Percentiles rank a stretch among this genome's conserved stretches.
phyloP scores from a whole-genome alignment of 108 stramenopile genomes.

The Thalassiosira profunda region DNA sequence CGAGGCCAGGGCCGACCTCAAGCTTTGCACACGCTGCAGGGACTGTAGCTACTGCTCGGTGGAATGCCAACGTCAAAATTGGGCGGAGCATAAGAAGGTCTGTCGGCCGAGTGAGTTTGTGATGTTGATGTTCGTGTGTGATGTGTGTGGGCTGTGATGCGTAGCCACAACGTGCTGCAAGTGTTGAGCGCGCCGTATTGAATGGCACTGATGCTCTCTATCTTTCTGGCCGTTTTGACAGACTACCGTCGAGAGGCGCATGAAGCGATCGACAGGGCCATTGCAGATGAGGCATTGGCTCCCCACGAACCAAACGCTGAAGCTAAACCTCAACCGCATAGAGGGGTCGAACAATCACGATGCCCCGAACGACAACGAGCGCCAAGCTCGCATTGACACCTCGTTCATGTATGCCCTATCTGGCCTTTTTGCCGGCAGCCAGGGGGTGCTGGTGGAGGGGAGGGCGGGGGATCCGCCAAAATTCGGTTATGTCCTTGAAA shows the following conservation, averaged over 20 bases:
- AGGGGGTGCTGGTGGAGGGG: neutral
- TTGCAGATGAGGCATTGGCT: constrained; percentile 14
- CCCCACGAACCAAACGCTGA: constrained; percentile 3
- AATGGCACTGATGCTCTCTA: neutral
- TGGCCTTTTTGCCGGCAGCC: neutral
- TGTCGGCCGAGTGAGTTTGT: constrained; percentile 1
- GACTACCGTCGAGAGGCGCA: constrained; percentile 2
- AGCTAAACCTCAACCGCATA: neutral
- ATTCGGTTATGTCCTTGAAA: constrained; percentile 1
- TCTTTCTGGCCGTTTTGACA: neutral
- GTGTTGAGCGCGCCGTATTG: neutral
- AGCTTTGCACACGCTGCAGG: constrained; percentile 5
- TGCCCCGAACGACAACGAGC: neutral
- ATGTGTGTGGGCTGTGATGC: too few species aligned
- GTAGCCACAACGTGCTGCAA: too few species aligned
- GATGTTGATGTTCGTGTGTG: neutral
- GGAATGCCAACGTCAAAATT: neutral
- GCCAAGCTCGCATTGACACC: too few species aligned
- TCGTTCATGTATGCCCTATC: neutral
- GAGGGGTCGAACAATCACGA: neutral
- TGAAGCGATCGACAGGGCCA: neutral
- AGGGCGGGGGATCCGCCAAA: neutral
- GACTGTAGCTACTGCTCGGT: constrained; percentile 3
- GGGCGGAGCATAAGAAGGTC: neutral
- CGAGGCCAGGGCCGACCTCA: neutral